Conservation (phyloP, 495 filamentous ascomycete species). For the Tuber calosporum region DNA sequence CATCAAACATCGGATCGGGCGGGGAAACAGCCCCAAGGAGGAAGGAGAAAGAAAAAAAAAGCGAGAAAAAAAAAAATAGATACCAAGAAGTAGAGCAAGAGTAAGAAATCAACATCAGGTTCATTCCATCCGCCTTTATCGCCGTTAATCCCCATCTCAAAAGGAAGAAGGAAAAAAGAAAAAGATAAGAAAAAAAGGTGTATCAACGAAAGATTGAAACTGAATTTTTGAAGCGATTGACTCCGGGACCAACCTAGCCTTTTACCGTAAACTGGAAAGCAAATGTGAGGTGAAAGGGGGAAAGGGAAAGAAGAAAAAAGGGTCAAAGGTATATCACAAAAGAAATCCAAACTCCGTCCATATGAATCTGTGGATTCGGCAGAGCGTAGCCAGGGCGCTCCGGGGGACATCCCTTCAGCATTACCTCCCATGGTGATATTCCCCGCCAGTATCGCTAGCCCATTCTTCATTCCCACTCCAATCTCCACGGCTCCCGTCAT, state of each 20-base stretch:
- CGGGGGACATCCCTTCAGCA: background rate
- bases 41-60: background rate
- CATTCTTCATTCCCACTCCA: slow-evolving; percentile 34
- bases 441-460: slow-evolving; percentile 36
- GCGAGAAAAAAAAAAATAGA: background rate
- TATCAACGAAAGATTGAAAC: background rate
- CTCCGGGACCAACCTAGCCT: slow-evolving; percentile 31
- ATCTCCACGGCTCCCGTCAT: slow-evolving; percentile 40
- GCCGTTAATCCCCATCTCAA: background rate
- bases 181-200: slow-evolving; percentile 9
- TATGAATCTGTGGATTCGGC: slow-evolving; percentile 21
- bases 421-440: slow-evolving; percentile 21
- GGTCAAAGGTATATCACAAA: slow-evolving; percentile 15
- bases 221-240: slow-evolving; percentile 29
- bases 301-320: slow-evolving; percentile 5
- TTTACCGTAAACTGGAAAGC: slow-evolving; percentile 23
- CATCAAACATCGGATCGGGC: background rate
- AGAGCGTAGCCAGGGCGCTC: background rate
- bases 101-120: background rate
- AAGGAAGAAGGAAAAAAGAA: background rate
- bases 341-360: slow-evolving; percentile 19
- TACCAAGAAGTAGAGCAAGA: background rate
- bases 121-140: background rate
- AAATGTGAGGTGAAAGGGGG: background rate
- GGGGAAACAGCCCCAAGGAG: background rate